Conservation (phyloP, 2,329 filamentous ascomycete species). For the Beauveria asiatica region DNA sequence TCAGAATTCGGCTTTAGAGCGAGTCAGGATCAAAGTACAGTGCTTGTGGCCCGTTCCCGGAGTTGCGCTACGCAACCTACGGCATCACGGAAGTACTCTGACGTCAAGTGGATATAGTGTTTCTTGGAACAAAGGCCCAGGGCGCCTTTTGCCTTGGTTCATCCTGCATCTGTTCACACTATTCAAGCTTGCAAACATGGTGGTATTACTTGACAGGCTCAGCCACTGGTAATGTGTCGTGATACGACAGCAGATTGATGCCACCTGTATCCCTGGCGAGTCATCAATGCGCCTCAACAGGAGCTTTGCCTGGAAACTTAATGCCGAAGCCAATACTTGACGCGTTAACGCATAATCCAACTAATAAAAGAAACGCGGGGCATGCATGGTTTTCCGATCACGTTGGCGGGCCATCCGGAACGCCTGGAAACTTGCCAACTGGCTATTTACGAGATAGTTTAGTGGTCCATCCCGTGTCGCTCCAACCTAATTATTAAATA, state of each 20-base stretch:
- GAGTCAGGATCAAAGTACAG: conserved; percentile 1
- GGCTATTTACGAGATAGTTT: not conserved
- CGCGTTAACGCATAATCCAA: not conserved
- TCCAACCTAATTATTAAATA: too few relatives aligned
- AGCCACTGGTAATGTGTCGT: not conserved
- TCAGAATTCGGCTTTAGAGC: not conserved
- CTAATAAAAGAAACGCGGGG: conserved; percentile 6
- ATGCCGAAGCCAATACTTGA: not conserved
- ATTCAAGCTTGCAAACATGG: not conserved
- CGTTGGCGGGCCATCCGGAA: conserved; percentile 5
- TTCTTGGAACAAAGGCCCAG: not conserved
- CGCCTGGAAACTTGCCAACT: not conserved
- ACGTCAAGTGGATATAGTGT: conserved; percentile 8
- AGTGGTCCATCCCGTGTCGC: not conserved
- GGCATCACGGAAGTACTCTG: not conserved
- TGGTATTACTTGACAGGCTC: not conserved
- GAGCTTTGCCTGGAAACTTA: not conserved
- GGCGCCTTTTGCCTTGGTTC: not conserved
- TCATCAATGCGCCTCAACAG: not conserved
- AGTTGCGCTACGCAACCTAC: not conserved
- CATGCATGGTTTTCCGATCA: conserved; percentile 9
- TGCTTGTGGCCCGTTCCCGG: not conserved
- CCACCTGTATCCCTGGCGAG: not conserved
- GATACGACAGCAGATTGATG: not conserved
- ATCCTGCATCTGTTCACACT: not conserved